Conservation (phyloP, 176 grass and related monocot species). For the Melocanna baccifera region DNA sequence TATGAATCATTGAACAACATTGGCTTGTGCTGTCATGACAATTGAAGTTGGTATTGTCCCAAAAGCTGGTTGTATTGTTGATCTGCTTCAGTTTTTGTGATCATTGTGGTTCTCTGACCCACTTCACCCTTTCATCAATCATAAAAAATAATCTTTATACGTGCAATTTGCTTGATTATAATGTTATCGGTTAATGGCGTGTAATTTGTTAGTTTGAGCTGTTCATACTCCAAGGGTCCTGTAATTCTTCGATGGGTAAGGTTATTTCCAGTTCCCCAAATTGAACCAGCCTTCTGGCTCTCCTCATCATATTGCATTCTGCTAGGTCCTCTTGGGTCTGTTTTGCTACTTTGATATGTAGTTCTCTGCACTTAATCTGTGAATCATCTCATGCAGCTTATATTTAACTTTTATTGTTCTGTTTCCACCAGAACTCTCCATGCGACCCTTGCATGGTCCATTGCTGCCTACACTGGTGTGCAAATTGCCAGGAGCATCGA, state of each 20-base stretch:
- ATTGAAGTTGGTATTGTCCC: not conserved
- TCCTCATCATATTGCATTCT: not conserved
- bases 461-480: slow-evolving; percentile 94
- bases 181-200: not conserved
- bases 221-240: not conserved
- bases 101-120: not conserved
- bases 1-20: not conserved
- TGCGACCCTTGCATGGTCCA: slow-evolving; percentile 88
- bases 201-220: not conserved
- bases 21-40: not conserved
- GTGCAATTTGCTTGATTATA: not conserved
- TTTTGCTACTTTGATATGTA: not conserved
- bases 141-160: not conserved
- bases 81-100: not conserved
- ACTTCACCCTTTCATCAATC: not conserved
- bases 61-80: not conserved
- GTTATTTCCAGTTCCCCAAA: not conserved
- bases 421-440: slow-evolving; percentile 68
- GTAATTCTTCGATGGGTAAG: not conserved
- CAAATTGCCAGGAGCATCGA: slow-evolving; percentile 89
- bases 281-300: not conserved
- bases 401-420: slow-evolving; percentile 12
- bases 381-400: not conserved
- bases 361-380: not conserved
- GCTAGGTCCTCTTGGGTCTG: not conserved